These are phyloP conservation scores for Kondoa subrosea DNA, from an alignment of 768 basidiomycete species.

Conservation along the genomic window DNA sequence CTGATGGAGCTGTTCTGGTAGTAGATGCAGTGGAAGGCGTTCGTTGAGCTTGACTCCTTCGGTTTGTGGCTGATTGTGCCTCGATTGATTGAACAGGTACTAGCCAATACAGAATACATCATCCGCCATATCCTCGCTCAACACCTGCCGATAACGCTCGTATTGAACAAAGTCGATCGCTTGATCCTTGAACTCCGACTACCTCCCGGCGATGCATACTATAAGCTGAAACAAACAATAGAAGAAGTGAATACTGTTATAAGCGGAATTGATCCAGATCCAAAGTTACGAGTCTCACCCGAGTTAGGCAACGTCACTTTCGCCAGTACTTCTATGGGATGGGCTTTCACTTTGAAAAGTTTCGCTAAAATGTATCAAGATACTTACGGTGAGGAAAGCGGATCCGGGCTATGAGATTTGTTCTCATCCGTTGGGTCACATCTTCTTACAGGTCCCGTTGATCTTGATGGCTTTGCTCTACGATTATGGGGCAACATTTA, in stretches of 20 bases:
- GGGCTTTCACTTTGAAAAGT: slow-evolving; percentile 86
- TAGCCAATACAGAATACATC: slow-evolving; percentile 79
- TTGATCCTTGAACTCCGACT: slow-evolving; percentile 90
- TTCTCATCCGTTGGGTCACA: no score
- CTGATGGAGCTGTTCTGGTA: slow-evolving; percentile 79
- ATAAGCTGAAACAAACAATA: slow-evolving; percentile 97
- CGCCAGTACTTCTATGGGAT: slow-evolving; percentile 89
- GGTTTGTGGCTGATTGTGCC: neutral
- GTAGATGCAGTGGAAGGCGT: slow-evolving; percentile 99
- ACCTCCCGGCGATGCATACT: slow-evolving; percentile 89
- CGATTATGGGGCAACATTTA: slow-evolving; percentile 98
- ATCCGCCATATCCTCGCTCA: slow-evolving; percentile 82
- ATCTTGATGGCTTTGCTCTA: slow-evolving; percentile 68
- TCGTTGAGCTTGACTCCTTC: slow-evolving; percentile 31
- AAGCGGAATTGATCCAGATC: slow-evolving; percentile 80
- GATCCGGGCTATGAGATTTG: neutral
- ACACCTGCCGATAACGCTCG: slow-evolving; percentile 42
- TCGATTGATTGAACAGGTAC: slow-evolving; percentile 43
- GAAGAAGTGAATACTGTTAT: slow-evolving; percentile 97
- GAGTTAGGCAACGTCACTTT: slow-evolving; percentile 95
- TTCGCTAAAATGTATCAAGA: slow-evolving; percentile 95
- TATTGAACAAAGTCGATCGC: slow-evolving; percentile 95
- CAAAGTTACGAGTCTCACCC: slow-evolving; percentile 71
- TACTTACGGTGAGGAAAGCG: slow-evolving; percentile 51
- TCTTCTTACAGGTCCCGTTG: slow-evolving; percentile 45